phyloP scores from a whole-genome alignment of 768 basidiomycete species.

The Psilocybe tampanensis region DNA sequence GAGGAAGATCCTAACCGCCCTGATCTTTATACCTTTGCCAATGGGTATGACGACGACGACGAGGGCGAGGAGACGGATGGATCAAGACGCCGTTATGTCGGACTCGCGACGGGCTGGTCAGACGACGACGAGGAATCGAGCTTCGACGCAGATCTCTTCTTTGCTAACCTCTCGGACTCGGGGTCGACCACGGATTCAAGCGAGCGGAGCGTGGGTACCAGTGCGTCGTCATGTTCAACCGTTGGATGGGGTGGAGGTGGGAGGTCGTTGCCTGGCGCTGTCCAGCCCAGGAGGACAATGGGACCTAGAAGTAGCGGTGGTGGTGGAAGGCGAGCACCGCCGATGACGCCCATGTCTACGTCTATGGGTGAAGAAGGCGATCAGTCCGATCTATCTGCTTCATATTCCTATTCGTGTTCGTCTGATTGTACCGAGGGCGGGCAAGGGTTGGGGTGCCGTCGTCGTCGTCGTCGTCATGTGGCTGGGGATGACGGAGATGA shows the following conservation, averaged over 20 bases:
- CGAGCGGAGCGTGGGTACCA: not conserved
- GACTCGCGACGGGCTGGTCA: conserved; percentile 77
- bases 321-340: not conserved
- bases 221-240: not conserved
- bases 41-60: conserved; percentile 27
- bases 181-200: conserved; percentile 32
- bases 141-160: conserved; percentile 85
- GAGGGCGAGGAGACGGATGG: conserved; percentile 23
- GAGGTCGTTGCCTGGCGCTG: not conserved
- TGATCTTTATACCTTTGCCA: conserved; percentile 1
- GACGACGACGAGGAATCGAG: conserved; percentile 72
- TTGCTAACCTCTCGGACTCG: conserved; percentile 71
- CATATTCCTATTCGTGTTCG: conserved; percentile 16
- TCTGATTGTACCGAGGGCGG: conserved; percentile 24
- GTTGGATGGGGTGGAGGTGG: not conserved
- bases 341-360: conserved; percentile 2
- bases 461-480: too few relatives aligned
- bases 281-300: not conserved
- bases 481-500: too few relatives aligned
- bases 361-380: conserved; percentile 49
- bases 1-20: conserved; percentile 26
- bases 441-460: conserved; percentile 21
- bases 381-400: conserved; percentile 40
- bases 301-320: not conserved
- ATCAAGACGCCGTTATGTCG: conserved; percentile 46